Base-by-base conservation (phyloP, 768 basidiomycete species). In the Boletus huronensis region DNA sequence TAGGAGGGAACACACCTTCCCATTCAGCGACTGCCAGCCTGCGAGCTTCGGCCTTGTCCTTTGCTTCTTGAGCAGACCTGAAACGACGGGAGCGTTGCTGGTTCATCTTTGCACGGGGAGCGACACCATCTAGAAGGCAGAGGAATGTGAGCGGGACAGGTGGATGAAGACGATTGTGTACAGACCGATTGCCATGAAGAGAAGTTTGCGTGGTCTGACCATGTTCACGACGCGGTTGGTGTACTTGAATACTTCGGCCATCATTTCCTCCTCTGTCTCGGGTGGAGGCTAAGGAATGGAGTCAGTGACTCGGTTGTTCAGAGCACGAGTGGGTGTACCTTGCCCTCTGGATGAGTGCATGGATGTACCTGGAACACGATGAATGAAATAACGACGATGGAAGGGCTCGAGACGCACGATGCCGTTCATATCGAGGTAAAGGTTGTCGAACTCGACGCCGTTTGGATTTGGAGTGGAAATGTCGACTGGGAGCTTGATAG, bases 391-490 rank as follows among this genome's bases (percentile, higher is more conserved):
- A 45, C 35, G n/a, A 47, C 7, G 35, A 39, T 11, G 16, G 21
- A 41, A 32, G 9, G 14, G 26, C 5, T 26, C 10, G 21, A 14
- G 21, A 59, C 87, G 60, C 61, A 93, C 97, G 70, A 98, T 98
- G 61, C 93, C 97, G 70, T 99, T 99, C 97, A 99, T 98, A 69
- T 99, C 96, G 40, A 99, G 79, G 71, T 99, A 99, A 43, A 99
- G 77, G 70, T 92, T 93, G 75, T 99, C 97, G 61, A 95, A 93
- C 75, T 99, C 97, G 54, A 79, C 77, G 25, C 88, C 93, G 69
- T 99, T 99, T n/a, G 97, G 97, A 71, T 99, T 99, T 31, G 89
- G 79, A 35, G 75, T 68, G 29, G 82, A 74, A 58, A 89, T 92
- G 70, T 93, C 88, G 42, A 96, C 73, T 10, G 93, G 94, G 52